Conservation (phyloP, 768 basidiomycete genomes). For the Rhizopogon rudus region DNA sequence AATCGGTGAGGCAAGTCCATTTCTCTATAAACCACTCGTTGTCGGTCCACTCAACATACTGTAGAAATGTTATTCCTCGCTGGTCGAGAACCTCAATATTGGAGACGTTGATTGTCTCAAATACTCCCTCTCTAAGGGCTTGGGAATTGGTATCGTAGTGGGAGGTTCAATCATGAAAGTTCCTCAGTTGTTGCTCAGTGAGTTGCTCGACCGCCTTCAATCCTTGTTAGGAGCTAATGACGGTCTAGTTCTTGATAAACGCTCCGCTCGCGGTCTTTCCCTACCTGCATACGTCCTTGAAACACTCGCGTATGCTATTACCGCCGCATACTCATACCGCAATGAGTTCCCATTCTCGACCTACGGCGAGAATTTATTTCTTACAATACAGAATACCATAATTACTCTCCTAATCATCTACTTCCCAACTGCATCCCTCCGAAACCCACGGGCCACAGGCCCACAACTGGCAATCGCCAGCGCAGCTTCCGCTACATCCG, state of each 20-base stretch:
- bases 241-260: conserved; percentile 56
- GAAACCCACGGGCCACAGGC: conserved; percentile 20
- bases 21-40: neutral
- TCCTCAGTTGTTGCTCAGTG: conserved; percentile 86
- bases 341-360: conserved; percentile 93
- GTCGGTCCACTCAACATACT: neutral
- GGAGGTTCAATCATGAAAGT: conserved; percentile 96
- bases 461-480: conserved; percentile 27
- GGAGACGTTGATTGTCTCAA: conserved; percentile 80
- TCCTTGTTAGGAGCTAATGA: conserved; percentile 1
- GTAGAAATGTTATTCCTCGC: conserved; percentile 86
- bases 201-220: conserved; percentile 18
- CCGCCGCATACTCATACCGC: conserved; percentile 79
- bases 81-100: conserved; percentile 83
- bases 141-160: conserved; percentile 89
- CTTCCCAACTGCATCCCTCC: conserved; percentile 39
- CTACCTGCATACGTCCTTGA: conserved; percentile 86
- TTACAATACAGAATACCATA: conserved; percentile 81
- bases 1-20: conserved; percentile 62
- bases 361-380: conserved; percentile 96
- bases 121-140: conserved; percentile 85
- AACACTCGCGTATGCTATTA: conserved; percentile 87
- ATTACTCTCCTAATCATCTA: conserved; percentile 85
- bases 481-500: conserved; percentile 28
- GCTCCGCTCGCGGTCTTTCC: conserved; percentile 84